Conservation (phyloP, 139 green algal species). For the Mychonastes homosphaera region DNA sequence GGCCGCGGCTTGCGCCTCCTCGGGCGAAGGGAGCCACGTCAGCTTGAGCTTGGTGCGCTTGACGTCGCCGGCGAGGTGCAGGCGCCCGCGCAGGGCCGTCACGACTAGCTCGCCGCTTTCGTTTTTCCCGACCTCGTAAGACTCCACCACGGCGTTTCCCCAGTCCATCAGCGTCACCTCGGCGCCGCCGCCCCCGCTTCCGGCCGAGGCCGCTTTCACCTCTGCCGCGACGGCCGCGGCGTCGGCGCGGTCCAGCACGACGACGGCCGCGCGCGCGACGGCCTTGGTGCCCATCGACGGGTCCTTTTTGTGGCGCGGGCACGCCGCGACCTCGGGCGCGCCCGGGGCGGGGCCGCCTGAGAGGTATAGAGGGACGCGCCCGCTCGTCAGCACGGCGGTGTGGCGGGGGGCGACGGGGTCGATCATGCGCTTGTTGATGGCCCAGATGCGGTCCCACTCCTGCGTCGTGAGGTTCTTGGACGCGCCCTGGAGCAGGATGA, state of each 20-base stretch:
- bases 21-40: slow-evolving; percentile 80
- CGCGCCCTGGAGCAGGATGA: slow-evolving; percentile 92
- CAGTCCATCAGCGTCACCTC: slow-evolving; percentile 97
- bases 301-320: neutral
- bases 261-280: slow-evolving; percentile 17
- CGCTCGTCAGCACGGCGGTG: slow-evolving; percentile 59
- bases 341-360: slow-evolving; percentile 15
- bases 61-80: slow-evolving; percentile 84
- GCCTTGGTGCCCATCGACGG: slow-evolving; percentile 65
- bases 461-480: slow-evolving; percentile 79
- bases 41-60: slow-evolving; percentile 97
- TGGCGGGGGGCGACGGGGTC: slow-evolving; percentile 77
- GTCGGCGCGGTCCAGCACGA: slow-evolving; percentile 83
- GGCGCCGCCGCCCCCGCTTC: too few relatives aligned
- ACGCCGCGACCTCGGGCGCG: too few relatives aligned
- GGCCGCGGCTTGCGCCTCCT: too few relatives aligned
- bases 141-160: slow-evolving; percentile 84
- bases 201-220: too few relatives aligned
- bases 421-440: slow-evolving; percentile 94
- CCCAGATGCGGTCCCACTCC: slow-evolving; percentile 99
- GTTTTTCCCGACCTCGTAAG: slow-evolving; percentile 4
- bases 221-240: slow-evolving; percentile 59
- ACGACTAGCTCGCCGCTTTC: too few relatives aligned
- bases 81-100: slow-evolving; percentile 27
- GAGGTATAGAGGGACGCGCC: slow-evolving; percentile 43